A percentile compares a stretch with the other conserved stretches of the same genome.
phyloP scores from a whole-genome alignment of 257 asterid genomes.

The Plantago elongata region DNA sequence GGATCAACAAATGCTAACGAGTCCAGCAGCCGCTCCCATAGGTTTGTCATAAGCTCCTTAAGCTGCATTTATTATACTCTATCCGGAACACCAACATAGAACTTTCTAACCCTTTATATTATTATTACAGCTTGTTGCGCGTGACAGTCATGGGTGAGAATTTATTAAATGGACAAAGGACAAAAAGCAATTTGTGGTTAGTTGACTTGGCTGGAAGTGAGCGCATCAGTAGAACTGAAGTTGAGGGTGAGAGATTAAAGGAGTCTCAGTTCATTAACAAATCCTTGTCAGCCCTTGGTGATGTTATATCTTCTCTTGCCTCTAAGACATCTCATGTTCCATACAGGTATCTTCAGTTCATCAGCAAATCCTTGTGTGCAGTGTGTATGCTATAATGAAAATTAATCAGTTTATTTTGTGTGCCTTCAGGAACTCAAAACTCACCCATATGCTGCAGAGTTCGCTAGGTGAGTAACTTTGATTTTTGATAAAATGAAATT shows the following conservation, averaged over 20 bases:
- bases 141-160: slow-evolving; percentile 81
- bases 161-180: slow-evolving; percentile 67
- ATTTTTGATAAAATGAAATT: not conserved
- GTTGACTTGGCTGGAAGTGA: slow-evolving; percentile 99
- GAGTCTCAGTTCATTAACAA: slow-evolving; percentile 94
- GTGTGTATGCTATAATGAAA: slow-evolving; percentile 3
- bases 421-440: slow-evolving; percentile 85
- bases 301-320: slow-evolving; percentile 93
- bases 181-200: slow-evolving; percentile 94
- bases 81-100: slow-evolving; percentile 6
- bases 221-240: slow-evolving; percentile 86
- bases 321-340: slow-evolving; percentile 73
- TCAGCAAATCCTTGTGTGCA: not conserved
- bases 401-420: slow-evolving; percentile 21
- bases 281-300: slow-evolving; percentile 92
- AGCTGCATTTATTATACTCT: slow-evolving; percentile 4
- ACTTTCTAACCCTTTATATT: not conserved
- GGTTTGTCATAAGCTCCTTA: slow-evolving; percentile 39
- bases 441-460: slow-evolving; percentile 95
- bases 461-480: slow-evolving; percentile 59
- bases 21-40: slow-evolving; percentile 97
- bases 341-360: slow-evolving; percentile 52
- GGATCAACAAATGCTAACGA: slow-evolving; percentile 98
- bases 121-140: slow-evolving; percentile 69
- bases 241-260: slow-evolving; percentile 90